phyloP scores from a whole-genome alignment of 2,329 filamentous ascomycete species.

The Acrocalymma vagum region DNA sequence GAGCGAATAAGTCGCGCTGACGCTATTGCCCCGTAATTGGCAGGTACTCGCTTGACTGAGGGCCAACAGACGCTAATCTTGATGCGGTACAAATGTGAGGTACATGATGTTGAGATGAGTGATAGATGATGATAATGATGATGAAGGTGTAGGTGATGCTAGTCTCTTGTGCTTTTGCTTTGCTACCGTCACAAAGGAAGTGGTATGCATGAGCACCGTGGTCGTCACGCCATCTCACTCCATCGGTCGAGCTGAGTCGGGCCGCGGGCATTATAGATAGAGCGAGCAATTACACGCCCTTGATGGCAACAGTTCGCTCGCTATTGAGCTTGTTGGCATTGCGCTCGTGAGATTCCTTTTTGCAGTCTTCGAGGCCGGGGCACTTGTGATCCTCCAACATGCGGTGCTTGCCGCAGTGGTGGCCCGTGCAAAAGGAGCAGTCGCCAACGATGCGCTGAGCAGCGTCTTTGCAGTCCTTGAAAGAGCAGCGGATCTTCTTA shows the following conservation, averaged over 20 bases:
- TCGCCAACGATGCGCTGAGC: conserved; percentile 96
- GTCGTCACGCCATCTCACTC: background rate
- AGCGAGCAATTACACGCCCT: conserved; percentile 75
- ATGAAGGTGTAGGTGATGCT: too few relatives aligned
- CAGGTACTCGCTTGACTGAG: too few relatives aligned
- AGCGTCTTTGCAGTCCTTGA: conserved; percentile 86
- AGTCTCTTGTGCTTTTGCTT: too few relatives aligned
- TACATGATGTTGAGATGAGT: too few relatives aligned
- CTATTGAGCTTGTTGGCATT: conserved; percentile 92
- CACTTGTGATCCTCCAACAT: conserved; percentile 95
- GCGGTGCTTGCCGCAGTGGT: conserved; percentile 95
- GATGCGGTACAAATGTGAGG: too few relatives aligned
- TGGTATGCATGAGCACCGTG: background rate
- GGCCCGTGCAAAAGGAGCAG: conserved; percentile 92
- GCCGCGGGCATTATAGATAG: background rate
- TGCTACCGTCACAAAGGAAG: too few relatives aligned
- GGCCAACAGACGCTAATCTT: too few relatives aligned
- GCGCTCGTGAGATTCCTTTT: conserved; percentile 94
- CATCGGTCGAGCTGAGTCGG: too few relatives aligned
- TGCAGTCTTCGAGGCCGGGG: conserved; percentile 92
- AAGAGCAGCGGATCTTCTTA: conserved; percentile 84
- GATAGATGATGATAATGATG: too few relatives aligned
- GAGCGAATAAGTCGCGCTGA: too few relatives aligned
- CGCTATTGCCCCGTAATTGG: too few relatives aligned
- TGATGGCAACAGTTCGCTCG: conserved; percentile 93